phyloP scores from a whole-genome alignment of 306 rosid genomes.

The Senna siamea region DNA sequence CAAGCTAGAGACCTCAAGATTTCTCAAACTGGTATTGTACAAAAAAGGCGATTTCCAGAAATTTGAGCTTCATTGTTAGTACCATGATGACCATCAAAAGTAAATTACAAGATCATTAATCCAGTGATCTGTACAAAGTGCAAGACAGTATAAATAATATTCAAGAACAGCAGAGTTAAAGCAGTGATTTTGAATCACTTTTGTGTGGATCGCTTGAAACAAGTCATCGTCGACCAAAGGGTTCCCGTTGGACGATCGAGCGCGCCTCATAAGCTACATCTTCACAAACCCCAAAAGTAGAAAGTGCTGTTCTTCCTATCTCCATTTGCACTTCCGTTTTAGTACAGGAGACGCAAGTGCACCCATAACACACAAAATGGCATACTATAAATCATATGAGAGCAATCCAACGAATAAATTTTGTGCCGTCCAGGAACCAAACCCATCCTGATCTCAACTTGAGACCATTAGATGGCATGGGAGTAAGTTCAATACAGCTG shows the following conservation, averaged over 20 bases:
- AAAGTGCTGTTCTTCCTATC: not conserved
- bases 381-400: too few species aligned
- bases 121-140: not conserved
- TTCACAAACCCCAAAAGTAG: not conserved
- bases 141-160: not conserved
- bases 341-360: not conserved
- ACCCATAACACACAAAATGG: not conserved
- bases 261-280: not conserved
- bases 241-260: not conserved
- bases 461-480: not conserved
- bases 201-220: not conserved
- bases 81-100: constrained; percentile 1
- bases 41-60: not conserved
- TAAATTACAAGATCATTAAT: not conserved
- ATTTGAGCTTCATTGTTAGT: not conserved
- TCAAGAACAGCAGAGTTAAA: not conserved
- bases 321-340: not conserved
- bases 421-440: constrained; percentile 14
- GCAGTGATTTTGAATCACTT: not conserved
- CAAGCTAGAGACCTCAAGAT: not conserved
- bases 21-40: not conserved
- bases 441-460: constrained; percentile 7
- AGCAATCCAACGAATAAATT: not conserved
- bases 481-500: constrained; percentile 38
- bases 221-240: too few species aligned